A percentile compares a stretch with the other conserved stretches of the same genome.
Evolutionary conservation across 768 basidiomycete species (phyloP).

Genomic region (Pleurotus ostreatus): DNA sequence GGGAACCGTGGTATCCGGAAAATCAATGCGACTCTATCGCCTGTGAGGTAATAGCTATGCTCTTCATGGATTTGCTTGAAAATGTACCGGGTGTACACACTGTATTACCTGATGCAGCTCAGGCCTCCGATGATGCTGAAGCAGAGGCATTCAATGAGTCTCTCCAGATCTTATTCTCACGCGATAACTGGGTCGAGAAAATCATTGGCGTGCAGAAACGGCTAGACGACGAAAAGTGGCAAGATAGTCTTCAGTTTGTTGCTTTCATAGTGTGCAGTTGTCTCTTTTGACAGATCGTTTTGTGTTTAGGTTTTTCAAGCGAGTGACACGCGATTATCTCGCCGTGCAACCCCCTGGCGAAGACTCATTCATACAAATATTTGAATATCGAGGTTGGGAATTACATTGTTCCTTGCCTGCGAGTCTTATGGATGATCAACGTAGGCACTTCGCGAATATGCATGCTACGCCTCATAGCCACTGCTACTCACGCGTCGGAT

Average conservation of each 20-base stretch:
- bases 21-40: constrained; percentile 17
- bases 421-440: background rate
- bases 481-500: constrained; percentile 14
- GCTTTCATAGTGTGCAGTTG: background rate
- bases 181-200: constrained; percentile 23
- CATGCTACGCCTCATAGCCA: constrained; percentile 23
- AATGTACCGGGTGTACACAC: constrained; percentile 19
- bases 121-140: constrained; percentile 15
- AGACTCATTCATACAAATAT: constrained; percentile 12
- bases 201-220: constrained; percentile 21
- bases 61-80: constrained; percentile 19
- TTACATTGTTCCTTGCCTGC: background rate
- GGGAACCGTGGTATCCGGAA: constrained; percentile 25
- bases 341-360: constrained; percentile 11
- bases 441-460: constrained; percentile 21
- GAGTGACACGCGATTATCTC: constrained; percentile 14
- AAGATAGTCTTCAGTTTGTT: constrained; percentile 16
- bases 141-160: constrained; percentile 18
- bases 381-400: constrained; percentile 16
- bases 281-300: background rate
- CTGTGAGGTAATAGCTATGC: constrained; percentile 18
- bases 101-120: constrained; percentile 6
- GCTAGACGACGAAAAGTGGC: constrained; percentile 21
- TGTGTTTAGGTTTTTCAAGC: constrained; percentile 13
- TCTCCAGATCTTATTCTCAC: constrained; percentile 18